Conservation (phyloP, 441 rosid species). For the Pelargonium australe region DNA sequence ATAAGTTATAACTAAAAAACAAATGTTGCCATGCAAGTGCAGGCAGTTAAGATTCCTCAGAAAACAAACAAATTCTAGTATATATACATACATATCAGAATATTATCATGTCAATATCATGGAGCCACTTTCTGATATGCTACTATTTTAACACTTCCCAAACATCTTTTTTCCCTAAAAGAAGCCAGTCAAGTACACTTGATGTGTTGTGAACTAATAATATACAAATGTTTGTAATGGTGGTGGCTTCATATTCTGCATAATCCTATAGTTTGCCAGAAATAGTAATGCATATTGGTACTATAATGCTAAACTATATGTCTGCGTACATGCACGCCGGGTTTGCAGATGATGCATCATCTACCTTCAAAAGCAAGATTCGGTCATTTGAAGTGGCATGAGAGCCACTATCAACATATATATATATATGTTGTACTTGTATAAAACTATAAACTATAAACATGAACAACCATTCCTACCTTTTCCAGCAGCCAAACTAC, state of each 20-base stretch:
- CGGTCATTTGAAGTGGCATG: neutral
- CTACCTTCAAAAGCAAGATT: neutral
- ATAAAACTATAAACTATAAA: neutral
- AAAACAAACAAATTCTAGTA: neutral
- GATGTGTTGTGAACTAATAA: neutral
- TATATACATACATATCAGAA: too few species aligned
- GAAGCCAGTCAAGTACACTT: neutral
- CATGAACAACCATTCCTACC: neutral
- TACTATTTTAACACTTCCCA: neutral
- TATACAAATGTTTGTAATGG: neutral
- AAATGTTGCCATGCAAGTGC: neutral
- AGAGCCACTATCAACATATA: neutral
- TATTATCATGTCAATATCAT: neutral
- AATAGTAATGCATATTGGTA: neutral
- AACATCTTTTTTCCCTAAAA: too few species aligned
- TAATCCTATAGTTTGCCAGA: neutral
- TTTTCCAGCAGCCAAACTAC: neutral
- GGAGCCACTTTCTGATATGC: neutral
- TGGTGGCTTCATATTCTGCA: neutral
- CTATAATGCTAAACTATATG: neutral
- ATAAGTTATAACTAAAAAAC: neutral
- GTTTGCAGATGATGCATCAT: neutral
- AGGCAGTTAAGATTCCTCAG: slow-evolving; percentile 1
- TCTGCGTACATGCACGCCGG: too few species aligned
- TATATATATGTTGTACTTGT: neutral